These are phyloP conservation scores for Bipolaris victoriae DNA, from an alignment of 2,329 filamentous ascomycete genomes.

Conservation along the genomic window DNA sequence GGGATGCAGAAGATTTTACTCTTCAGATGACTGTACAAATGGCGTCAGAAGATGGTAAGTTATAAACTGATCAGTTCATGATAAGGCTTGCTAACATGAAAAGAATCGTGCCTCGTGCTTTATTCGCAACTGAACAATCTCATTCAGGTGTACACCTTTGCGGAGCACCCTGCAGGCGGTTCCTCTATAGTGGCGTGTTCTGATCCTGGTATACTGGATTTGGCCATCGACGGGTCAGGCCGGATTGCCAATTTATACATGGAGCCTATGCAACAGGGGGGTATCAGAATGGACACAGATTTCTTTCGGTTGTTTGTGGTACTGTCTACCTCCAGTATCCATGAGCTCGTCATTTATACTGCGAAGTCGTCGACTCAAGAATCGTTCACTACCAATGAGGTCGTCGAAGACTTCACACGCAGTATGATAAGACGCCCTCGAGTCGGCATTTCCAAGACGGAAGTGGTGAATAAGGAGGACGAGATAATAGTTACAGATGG, in stretches of 20 bases:
- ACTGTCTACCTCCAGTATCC: conserved; percentile 34
- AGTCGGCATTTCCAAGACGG: not conserved
- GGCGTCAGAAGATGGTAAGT: conserved; percentile 41
- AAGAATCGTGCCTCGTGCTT: conserved; percentile 41
- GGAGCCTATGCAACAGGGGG: conserved; percentile 30
- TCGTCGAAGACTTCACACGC: conserved; percentile 30
- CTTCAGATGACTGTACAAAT: conserved; percentile 48
- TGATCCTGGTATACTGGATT: conserved; percentile 34
- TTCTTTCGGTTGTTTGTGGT: conserved; percentile 39
- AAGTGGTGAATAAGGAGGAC: conserved; percentile 23
- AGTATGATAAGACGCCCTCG: conserved; percentile 15
- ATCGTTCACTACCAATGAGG: not conserved
- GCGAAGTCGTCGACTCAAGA: conserved; percentile 4
- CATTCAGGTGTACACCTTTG: conserved; percentile 41
- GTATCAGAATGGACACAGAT: conserved; percentile 19
- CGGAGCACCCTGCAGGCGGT: conserved; percentile 9
- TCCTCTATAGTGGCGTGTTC: conserved; percentile 24
- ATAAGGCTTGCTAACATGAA: conserved; percentile 14
- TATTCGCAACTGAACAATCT: conserved; percentile 43
- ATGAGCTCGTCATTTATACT: conserved; percentile 30
- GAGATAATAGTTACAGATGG: conserved; percentile 41
- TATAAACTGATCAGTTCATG: not conserved
- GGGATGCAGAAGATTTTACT: conserved; percentile 60
- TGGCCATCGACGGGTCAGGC: conserved; percentile 18
- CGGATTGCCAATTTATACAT: conserved; percentile 27